These are phyloP conservation scores for Cryphonectria japonica DNA, from an alignment of 2,329 filamentous ascomycete species.

Conservation along the genomic window DNA sequence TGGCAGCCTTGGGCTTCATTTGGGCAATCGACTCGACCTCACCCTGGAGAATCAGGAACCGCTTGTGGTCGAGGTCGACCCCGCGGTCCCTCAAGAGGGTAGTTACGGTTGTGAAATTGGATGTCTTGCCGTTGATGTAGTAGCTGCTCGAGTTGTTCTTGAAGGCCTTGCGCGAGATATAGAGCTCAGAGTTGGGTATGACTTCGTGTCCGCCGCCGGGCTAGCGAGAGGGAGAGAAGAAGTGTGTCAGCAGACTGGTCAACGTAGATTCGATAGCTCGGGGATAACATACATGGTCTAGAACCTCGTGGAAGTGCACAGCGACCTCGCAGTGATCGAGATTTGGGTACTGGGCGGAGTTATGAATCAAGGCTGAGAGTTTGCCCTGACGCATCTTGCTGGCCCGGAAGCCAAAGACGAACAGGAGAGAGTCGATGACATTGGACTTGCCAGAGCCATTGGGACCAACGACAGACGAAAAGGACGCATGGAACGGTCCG, in stretches of 20 bases:
- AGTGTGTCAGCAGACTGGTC: constrained; percentile 35
- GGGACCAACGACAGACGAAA: constrained; percentile 95
- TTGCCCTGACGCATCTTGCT: constrained; percentile 99
- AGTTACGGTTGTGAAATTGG: constrained; percentile 91
- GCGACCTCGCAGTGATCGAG: constrained; percentile 93
- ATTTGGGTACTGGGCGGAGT: constrained; percentile 84
- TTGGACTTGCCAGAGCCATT: constrained; percentile 99
- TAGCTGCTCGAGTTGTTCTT: constrained; percentile 99
- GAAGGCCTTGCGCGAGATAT: constrained; percentile 92
- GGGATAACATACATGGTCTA: constrained; percentile 67
- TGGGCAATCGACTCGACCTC: constrained; percentile 98
- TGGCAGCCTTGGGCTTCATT: constrained; percentile 96
- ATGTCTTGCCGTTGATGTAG: constrained; percentile 89
- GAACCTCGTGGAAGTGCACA: constrained; percentile 94
- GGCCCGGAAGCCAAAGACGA: constrained; percentile 98
- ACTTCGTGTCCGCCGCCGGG: constrained; percentile 75
- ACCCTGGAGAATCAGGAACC: constrained; percentile 94
- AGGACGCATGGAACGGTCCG: constrained; percentile 94
- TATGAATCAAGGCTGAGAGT: constrained; percentile 96
- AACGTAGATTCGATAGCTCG: too few species aligned
- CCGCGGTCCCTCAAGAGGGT: constrained; percentile 84
- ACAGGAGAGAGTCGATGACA: constrained; percentile 95
- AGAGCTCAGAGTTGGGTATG: constrained; percentile 80
- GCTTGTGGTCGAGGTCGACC: constrained; percentile 96
- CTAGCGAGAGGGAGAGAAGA: constrained; percentile 38